Evolutionary conservation across 1,284 basidiomycete genomes (phyloP), one percentile per base, ranked within the genome.

Genomic region (Apiotrichum domesticum): DNA sequence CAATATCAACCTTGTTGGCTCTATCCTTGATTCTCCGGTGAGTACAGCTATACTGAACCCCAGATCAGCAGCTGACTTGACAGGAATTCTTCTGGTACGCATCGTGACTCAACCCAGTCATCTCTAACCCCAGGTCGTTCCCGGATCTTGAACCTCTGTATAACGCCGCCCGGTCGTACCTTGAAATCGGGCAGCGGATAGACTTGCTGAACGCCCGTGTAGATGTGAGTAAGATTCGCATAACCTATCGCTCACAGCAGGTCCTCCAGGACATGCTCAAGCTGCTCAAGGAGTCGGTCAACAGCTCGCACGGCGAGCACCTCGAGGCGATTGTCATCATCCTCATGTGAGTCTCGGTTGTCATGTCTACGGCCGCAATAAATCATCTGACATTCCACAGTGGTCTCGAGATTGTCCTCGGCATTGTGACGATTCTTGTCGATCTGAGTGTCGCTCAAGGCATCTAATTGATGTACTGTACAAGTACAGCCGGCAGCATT

Each of bases 201-300:
- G 90, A 95, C 72, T 79, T 97, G 43, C 80, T 98, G 57, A 97
- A 96, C 76, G 90, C 91, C 35, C 86, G 93, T 58, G 93, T 97
- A 29, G 94, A 94, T 81, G 49, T 52, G 41, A 48, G 49, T 63
- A 37, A 14, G n/a, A 14, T 21, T 21, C 21, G 21, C 41, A 8
- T 6, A 42, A 42, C 8, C 44, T 47, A 8, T 11, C 45, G 3
- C 13, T 41, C 35, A 21, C 21, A 21, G 21, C 21, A 90, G 88
- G 88, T 97, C 57, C 79, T 98, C 42, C 93, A 98, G 80, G 93
- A 98, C 73, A 96, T 98, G 90, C 83, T 98, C 8, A 88, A 93
- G 73, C 82, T 98, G 53, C 80, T 98, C 50, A 97, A 97, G 77
- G 94, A 97, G 77, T 71, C 71, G 53, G 94, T 96, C 39, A 91